Base-by-base conservation (phyloP, 352 stramenopile species). In the Globisporangium carolinianum region DNA sequence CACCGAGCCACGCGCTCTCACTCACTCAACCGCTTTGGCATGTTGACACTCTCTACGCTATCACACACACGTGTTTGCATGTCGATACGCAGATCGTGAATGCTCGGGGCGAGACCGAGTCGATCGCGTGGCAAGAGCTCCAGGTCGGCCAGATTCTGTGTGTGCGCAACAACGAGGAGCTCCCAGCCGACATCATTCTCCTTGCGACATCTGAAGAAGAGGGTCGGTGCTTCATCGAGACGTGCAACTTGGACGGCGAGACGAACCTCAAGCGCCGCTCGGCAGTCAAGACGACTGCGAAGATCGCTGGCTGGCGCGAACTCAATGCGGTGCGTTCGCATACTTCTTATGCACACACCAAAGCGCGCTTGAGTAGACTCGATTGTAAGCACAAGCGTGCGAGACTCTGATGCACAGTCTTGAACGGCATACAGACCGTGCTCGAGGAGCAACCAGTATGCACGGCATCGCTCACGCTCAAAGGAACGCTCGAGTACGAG, bases 201-300 rank as follows among this genome's bases (percentile, higher is more conserved):
- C 63, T 91, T 12, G 79, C 81, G 0, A 89, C 75, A 1, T 86
- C 76, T 0, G 81, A 91, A 41, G 78, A 89, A 62, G 78, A 91
- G 75, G 81, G 81, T 0, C 69, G 73, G 3, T 95, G 75, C 68
- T 98, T 97, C 59, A 79, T 98, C 38, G 93, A 98, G 68, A 98
- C 94, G 8, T 91, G 83, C 54, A 97, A 96, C 62, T 68, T 98
- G 47, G 94, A 98, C 58, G 93, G 94, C 15, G 92, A 98, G 66
- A 98, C 91, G 8, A 97, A 98, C 63, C 63, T 98, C n/a, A 98
- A 98, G 68, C 73, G 72, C 36, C 66, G 81, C 43, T 71, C 62
- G 0, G 78, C 78, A 1, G 76, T 88, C 55, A 71, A 88, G 48
- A 61, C 67, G 24, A 69, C 87, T 32, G 69, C 75, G 4, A 71